Evolutionary conservation across 331 rosid species (phyloP).

Genomic region (Saraca asoca): DNA sequence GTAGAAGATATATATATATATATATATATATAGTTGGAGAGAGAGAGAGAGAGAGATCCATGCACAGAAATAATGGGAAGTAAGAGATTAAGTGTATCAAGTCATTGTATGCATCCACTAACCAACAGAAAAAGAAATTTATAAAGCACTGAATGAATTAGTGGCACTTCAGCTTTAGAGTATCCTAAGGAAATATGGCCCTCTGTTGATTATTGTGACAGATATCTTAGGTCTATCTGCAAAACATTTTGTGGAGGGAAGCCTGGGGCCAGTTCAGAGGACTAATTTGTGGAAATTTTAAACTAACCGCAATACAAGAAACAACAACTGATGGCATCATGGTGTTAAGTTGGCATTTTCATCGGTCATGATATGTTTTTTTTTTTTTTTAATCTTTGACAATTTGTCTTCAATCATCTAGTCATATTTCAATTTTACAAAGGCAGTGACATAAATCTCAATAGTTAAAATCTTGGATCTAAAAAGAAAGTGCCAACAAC

Average conservation of each 20-base stretch:
- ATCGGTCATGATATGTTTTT: neutral
- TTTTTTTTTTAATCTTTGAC: neutral
- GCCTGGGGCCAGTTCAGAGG: no score
- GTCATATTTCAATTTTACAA: neutral
- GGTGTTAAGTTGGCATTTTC: neutral
- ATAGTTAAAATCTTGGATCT: slow-evolving; percentile 3
- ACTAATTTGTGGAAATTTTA: neutral
- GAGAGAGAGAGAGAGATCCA: slow-evolving; percentile 8
- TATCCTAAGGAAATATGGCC: neutral
- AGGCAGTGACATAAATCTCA: neutral
- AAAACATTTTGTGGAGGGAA: no score
- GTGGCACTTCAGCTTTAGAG: slow-evolving; percentile 2
- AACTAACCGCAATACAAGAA: neutral
- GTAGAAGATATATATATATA: slow-evolving; percentile 16
- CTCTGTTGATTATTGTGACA: neutral
- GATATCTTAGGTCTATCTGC: neutral
- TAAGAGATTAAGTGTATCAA: slow-evolving; percentile 4
- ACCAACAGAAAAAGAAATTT: slow-evolving; percentile 16
- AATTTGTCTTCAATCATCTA: neutral
- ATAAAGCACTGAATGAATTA: neutral
- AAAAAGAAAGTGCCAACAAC: neutral
- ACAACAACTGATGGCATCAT: neutral
- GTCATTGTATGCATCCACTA: neutral
- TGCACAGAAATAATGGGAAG: slow-evolving; percentile 8
- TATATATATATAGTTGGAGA: no score